Evolutionary conservation across 768 basidiomycete species (phyloP).

Genomic region (Hygrophoropsis aurantiaca): DNA sequence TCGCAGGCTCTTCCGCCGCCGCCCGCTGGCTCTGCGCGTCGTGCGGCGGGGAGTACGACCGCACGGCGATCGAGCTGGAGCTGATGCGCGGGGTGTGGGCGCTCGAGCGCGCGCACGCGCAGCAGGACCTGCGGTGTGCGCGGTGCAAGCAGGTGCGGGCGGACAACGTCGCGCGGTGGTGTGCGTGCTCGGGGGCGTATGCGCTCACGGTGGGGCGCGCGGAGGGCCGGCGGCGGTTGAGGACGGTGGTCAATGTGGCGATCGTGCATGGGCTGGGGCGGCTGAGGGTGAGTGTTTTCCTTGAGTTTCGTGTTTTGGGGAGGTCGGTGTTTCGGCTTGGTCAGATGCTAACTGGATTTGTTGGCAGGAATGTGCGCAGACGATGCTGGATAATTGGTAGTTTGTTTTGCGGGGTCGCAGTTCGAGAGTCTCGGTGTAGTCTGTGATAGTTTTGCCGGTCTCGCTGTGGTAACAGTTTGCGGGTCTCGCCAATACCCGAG

Average conservation of each 20-base stretch:
- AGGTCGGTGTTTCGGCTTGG: not conserved
- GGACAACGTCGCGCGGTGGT: slow-evolving; percentile 83
- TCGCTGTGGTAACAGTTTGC: too few species aligned
- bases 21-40: slow-evolving; percentile 66
- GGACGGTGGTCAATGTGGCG: slow-evolving; percentile 83
- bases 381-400: slow-evolving; percentile 38
- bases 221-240: slow-evolving; percentile 69
- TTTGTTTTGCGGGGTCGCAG: too few species aligned
- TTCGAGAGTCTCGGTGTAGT: too few species aligned
- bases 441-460: too few species aligned
- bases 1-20: slow-evolving; percentile 53
- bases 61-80: slow-evolving; percentile 81
- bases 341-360: too few species aligned
- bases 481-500: too few species aligned
- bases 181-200: slow-evolving; percentile 87
- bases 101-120: slow-evolving; percentile 72
- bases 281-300: slow-evolving; percentile 53
- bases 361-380: slow-evolving; percentile 43
- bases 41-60: slow-evolving; percentile 88
- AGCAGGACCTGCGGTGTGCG: slow-evolving; percentile 86
- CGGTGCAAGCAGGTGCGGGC: slow-evolving; percentile 91
- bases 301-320: slow-evolving; percentile 4
- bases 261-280: slow-evolving; percentile 67
- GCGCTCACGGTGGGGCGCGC: slow-evolving; percentile 68
- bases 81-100: slow-evolving; percentile 74